Evolutionary conservation across 2,329 filamentous ascomycete species (phyloP), one percentile per base, ranked within the genome.

Genomic region (Chrysoporthe deuterocubensis): DNA sequence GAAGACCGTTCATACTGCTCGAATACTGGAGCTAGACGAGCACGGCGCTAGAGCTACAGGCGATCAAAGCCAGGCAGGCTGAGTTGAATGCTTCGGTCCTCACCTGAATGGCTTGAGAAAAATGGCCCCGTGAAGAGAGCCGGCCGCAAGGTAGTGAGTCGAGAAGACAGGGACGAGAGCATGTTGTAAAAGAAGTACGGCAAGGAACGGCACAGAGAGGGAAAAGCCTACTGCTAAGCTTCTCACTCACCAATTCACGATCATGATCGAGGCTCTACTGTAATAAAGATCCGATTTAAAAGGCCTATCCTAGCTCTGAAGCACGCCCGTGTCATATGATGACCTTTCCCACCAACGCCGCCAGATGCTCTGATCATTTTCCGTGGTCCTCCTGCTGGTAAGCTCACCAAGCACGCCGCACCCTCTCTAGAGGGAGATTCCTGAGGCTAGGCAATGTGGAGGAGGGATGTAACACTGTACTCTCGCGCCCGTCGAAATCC

Each of bases 321-420:
- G 16, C 34, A 37, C 13, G 34, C 54, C 54, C 16, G 18, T 40
- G 8, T 40, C 54, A 32, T 57, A 40, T 57, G 34, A 57, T 21
- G 54, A 40, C 9, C 54, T 26, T 5, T 40, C 40, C 43, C 59
- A 48, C 14, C 4, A 48, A 61, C 59, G 59, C 59, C 59, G 43
- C 14, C 43, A 48, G 14, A 61, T 61, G 59, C 59, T 61, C 26
- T 48, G n/a, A 11, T 32, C 9, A 44, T 58, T n/a, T 21, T n/a
- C 8, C 18, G 2, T n/a, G 26, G 6, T 40, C 54, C 13, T 21
- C 21, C 9, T 40, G 54, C n/a, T 9, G 11, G 11, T 13, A 32
- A 44, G 4, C 59, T 48, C 32, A 61, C 14, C 21, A 61, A 21
- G 8, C 42, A 46, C 59, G 59, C n/a, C 59, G 59, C 13, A 61